Evolutionary conservation across 192 early-diverging fungal species (phyloP), one percentile per base, ranked within the genome.

Genomic region (Funneliformis mosseae): DNA sequence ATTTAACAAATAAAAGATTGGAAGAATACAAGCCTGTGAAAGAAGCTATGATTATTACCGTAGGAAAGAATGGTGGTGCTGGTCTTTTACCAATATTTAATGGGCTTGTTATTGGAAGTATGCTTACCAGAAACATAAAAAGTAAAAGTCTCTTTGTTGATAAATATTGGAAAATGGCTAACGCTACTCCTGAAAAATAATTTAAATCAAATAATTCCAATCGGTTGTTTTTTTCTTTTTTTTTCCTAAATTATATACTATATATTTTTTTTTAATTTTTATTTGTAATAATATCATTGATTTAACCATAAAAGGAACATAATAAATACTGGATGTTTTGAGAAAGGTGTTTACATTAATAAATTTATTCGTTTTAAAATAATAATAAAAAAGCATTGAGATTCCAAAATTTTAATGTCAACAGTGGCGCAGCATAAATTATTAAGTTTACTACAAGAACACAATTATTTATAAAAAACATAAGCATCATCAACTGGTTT

Each of bases 1-100:
- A 84, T 16, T 81, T 79, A 10, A 85, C 82, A 27, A 83, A 81
- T 5, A 87, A 87, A 68, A 42, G 74, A 55, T 28, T 83, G 18
- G 64, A 76, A 18, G 82, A 83, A 14, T 85, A 87, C 43, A 83
- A 85, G 41, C 77, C 70, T 18, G 48, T 33, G 25, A 18, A 64
- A 0, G 55, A 83, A 72, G 11, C 21, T 8, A 83, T 83, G 50
- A 1, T 85, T 21, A n/a, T 85, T 48, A 81, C 84, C 9, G 62
- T 77, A 77, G 84, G 85, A 8, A 33, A 77, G 27, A 42, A 42
- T 38, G 5, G 42, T 75, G 76, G 76, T 12, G 59, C 62, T 7
- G 76, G 33, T 18, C 28, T 77, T 23, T 43, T 77, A 45, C 76
- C 76, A 43, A 63, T 75, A 11, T 60, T 77, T n/a, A 61, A 61